A percentile compares a stretch with the other conserved stretches of the same genome.
Conservation (phyloP, 208 protist genomes). For the Leishmania braziliensis region DNA sequence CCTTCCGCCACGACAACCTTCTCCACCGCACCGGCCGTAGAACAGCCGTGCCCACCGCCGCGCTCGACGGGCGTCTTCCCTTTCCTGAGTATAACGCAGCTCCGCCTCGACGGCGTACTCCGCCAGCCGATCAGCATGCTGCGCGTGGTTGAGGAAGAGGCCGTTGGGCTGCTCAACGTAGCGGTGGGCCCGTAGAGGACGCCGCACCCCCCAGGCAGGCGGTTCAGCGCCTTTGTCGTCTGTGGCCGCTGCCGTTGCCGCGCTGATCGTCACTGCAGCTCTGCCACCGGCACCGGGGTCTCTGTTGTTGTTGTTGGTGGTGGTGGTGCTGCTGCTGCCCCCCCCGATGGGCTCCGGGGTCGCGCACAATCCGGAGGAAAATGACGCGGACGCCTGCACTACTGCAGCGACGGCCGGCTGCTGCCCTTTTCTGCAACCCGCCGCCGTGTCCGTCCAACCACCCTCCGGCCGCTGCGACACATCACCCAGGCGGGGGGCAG, state of each 20-base stretch:
- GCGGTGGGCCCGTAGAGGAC: constrained; percentile 57
- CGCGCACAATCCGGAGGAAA: not conserved
- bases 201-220: constrained; percentile 12
- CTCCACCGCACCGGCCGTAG: constrained; percentile 5
- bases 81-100: constrained; percentile 22
- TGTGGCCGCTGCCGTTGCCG: not conserved
- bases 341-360: not conserved
- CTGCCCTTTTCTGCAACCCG: not conserved
- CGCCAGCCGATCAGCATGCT: constrained; percentile 33
- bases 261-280: not conserved
- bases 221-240: not conserved
- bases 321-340: not conserved
- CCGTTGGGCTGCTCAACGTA: constrained; percentile 63
- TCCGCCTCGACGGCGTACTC: constrained; percentile 27
- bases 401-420: not conserved
- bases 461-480: not conserved
- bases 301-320: not conserved
- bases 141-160: constrained; percentile 39
- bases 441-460: not conserved
- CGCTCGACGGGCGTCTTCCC: constrained; percentile 11
- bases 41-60: constrained; percentile 21
- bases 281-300: not conserved
- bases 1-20: not conserved
- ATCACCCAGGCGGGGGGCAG: not conserved
- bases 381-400: not conserved